Percentiles rank a stretch among this genome's conserved stretches.
These are phyloP conservation scores for Mortierella sp. DNA, from an alignment of 371 early-diverging fungal genomes.

Conservation along the genomic window DNA sequence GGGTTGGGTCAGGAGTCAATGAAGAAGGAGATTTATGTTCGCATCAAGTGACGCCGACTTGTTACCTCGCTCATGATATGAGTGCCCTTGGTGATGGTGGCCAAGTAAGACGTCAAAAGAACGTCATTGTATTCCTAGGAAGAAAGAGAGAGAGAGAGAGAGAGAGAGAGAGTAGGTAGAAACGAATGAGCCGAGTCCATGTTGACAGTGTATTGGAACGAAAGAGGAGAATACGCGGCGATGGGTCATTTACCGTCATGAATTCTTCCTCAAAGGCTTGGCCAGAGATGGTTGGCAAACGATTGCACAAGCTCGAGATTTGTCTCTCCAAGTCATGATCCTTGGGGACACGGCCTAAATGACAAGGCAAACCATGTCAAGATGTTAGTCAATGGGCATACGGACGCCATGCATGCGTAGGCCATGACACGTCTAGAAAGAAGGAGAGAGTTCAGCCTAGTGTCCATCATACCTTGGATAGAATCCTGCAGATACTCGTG, in stretches of 20 bases:
- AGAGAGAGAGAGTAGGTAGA: no score
- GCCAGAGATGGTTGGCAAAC: constrained; percentile 76
- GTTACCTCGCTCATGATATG: constrained; percentile 74
- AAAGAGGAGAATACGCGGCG: no score
- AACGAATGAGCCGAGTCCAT: no score
- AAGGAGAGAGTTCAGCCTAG: no score
- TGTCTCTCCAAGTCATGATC: constrained; percentile 84
- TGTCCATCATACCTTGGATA: constrained; percentile 57
- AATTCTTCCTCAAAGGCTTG: constrained; percentile 78
- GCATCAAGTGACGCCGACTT: not conserved
- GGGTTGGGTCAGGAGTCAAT: no score
- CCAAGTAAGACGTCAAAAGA: constrained; percentile 78
- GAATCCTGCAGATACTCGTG: constrained; percentile 78
- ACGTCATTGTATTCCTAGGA: constrained; percentile 85
- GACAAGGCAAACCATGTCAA: not conserved
- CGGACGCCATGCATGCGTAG: not conserved
- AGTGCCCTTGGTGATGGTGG: constrained; percentile 82
- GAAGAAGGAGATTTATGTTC: not conserved
- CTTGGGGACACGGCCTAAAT: constrained; percentile 60
- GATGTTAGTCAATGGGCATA: not conserved
- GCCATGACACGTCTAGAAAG: no score
- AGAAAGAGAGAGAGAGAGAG: no score
- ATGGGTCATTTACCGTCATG: constrained; percentile 64
- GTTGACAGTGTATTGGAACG: not conserved
- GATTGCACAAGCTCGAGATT: constrained; percentile 76